These are phyloP conservation scores for Nemania serpens DNA, from an alignment of 2,329 filamentous ascomycete species.

Conservation along the genomic window DNA sequence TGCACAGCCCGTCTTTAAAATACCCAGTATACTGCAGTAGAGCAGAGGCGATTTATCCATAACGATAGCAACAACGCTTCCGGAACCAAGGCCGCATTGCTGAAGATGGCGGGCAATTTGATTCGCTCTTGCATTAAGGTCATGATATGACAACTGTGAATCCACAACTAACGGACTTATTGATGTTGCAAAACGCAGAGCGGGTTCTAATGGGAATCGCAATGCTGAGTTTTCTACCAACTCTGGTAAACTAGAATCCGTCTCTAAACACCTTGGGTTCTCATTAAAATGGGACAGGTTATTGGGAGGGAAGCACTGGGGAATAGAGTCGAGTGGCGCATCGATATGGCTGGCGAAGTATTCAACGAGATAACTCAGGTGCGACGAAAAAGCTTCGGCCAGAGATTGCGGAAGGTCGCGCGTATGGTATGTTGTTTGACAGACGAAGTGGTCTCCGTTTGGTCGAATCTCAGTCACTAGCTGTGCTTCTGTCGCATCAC, in stretches of 20 bases:
- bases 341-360: constrained; percentile 39
- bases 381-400: constrained; percentile 59
- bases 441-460: constrained; percentile 44
- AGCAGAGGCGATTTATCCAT: constrained; percentile 77
- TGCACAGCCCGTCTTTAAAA: constrained; percentile 74
- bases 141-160: constrained; percentile 59
- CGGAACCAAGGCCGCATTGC: constrained; percentile 50
- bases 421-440: constrained; percentile 55
- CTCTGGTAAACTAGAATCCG: constrained; percentile 51
- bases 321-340: constrained; percentile 33
- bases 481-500: constrained; percentile 77
- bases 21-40: constrained; percentile 75
- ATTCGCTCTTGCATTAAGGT: constrained; percentile 69
- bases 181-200: constrained; percentile 66
- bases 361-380: constrained; percentile 60
- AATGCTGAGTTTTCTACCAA: constrained; percentile 60
- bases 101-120: constrained; percentile 62
- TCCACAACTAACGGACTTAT: constrained; percentile 46
- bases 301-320: constrained; percentile 36
- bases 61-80: constrained; percentile 70
- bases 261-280: constrained; percentile 40
- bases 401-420: constrained; percentile 58
- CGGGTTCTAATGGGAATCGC: constrained; percentile 56
- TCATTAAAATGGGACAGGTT: constrained; percentile 57
- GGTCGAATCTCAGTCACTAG: constrained; percentile 80